Base-by-base conservation (phyloP, 2,329 filamentous ascomycete species). In the Sclerotinia nivalis region DNA sequence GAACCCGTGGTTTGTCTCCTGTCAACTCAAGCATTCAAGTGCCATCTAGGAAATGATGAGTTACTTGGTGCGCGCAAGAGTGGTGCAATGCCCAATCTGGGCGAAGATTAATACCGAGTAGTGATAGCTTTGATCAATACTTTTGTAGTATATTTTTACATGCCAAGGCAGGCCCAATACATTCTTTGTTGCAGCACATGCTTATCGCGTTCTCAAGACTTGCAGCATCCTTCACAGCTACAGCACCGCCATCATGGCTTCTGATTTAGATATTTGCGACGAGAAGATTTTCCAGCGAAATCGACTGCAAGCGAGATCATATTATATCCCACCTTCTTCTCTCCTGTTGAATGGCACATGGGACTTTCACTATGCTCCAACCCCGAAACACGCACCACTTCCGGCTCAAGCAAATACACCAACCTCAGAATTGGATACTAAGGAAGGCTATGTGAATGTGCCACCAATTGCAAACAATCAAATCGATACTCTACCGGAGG, bases 341-440 rank as follows among this genome's bases (percentile, higher is more conserved):
- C 70, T 86, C 22, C 79, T 81, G 2, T 81, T 89, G 66, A 88
- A 88, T 74, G 86, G 87, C 50, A 78, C 77, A 37, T 89, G 87
- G 87, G 80, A 84, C 69, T 89, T 89, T 72, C 81, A 85, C 72
- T 83, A 85, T 68, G 80, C 83, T 18, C 73, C 79, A 5, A 83
- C 80, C 10, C 84, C 84, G 0, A 74, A 81, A 10, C 81, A 84
- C 67, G 83, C 84, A 0, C 84, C 85, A 28, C 43, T 55, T 31
- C 66, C 66, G 13, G 7, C n/a, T 52, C 45, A 52, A 68, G 10
- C 56, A 50, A 45, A 54, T 25, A 62, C 56, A 25, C 66, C 66
- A n/a, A 34, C 40, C 9, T 62, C 66, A 7, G 56, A 68, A 18
- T 50, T 28, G 31, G 43, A 52, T 45, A 34, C 40, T 22, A 49